A percentile compares a stretch with the other conserved stretches of the same genome.
Conservation (phyloP, 257 asterid genomes). For the Catharanthus roseus region DNA sequence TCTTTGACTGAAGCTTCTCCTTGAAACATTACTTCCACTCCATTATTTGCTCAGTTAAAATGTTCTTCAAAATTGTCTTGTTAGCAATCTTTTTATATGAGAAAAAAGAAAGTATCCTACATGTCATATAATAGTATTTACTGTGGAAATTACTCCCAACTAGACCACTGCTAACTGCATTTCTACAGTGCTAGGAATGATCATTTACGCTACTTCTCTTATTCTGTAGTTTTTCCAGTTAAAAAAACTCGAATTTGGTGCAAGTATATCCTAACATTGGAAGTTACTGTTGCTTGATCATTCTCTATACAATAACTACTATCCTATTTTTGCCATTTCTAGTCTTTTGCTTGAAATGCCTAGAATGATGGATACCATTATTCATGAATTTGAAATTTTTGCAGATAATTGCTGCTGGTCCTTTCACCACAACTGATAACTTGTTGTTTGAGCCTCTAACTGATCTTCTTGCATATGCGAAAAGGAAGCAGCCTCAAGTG, state of each 20-base stretch:
- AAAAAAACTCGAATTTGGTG: not conserved
- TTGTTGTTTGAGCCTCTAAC: slow-evolving; percentile 77
- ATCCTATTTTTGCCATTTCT: slow-evolving; percentile 1
- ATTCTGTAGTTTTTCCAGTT: not conserved
- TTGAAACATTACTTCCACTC: not conserved
- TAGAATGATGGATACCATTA: not conserved
- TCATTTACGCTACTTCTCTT: not conserved
- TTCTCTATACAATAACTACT: no score
- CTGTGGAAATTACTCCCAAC: not conserved
- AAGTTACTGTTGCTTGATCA: not conserved
- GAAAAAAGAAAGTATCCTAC: no score
- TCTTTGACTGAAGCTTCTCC: not conserved
- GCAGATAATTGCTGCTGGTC: slow-evolving; percentile 97
- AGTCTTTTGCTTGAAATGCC: not conserved
- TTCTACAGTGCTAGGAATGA: not conserved
- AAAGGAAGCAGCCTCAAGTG: slow-evolving; percentile 88
- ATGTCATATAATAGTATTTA: not conserved
- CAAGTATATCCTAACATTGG: not conserved
- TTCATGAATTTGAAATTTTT: slow-evolving; percentile 13
- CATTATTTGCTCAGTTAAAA: not conserved
- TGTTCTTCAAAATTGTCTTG: not conserved
- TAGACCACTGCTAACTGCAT: not conserved
- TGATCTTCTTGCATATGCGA: slow-evolving; percentile 86
- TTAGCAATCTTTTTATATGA: no score
- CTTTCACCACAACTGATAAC: slow-evolving; percentile 83